A percentile compares a stretch with the other conserved stretches of the same genome.
phyloP scores from a whole-genome alignment of 306 rosid genomes.

The Betula pendula region DNA sequence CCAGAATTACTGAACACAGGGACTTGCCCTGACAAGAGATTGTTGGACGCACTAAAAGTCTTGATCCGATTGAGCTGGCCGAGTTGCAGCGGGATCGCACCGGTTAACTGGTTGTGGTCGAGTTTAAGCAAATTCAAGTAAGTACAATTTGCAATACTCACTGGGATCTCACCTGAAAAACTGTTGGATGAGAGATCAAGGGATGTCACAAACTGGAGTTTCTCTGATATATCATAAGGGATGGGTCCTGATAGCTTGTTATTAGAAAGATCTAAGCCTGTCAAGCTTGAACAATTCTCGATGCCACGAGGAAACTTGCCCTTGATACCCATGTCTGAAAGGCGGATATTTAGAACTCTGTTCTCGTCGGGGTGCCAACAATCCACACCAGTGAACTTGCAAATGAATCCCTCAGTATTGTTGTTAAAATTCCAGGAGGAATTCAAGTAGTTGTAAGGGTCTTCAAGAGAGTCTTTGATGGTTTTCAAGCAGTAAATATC shows the following conservation, averaged over 20 bases:
- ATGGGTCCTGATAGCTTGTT: slow-evolving; percentile 60
- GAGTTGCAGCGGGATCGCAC: slow-evolving; percentile 58
- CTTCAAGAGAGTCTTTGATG: slow-evolving; percentile 44
- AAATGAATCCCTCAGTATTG: slow-evolving; percentile 59
- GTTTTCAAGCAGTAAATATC: slow-evolving; percentile 67
- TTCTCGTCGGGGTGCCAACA: slow-evolving; percentile 96
- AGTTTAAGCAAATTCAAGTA: slow-evolving; percentile 66
- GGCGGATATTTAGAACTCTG: slow-evolving; percentile 58
- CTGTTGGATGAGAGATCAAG: slow-evolving; percentile 82
- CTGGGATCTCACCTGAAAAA: slow-evolving; percentile 66
- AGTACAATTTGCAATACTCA: slow-evolving; percentile 37
- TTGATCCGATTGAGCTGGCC: slow-evolving; percentile 46
- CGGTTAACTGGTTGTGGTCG: slow-evolving; percentile 56
- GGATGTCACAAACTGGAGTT: slow-evolving; percentile 11
- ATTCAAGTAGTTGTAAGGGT: slow-evolving; percentile 47
- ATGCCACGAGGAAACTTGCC: slow-evolving; percentile 64
- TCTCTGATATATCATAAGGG: slow-evolving; percentile 39
- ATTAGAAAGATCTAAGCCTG: slow-evolving; percentile 74
- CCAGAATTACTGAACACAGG: slow-evolving; percentile 26
- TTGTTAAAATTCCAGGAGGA: slow-evolving; percentile 72
- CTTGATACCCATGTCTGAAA: slow-evolving; percentile 71
- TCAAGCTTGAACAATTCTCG: slow-evolving; percentile 63
- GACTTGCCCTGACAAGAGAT: slow-evolving; percentile 63
- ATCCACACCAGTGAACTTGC: slow-evolving; percentile 68
- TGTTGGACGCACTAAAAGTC: slow-evolving; percentile 51